Conservation (phyloP, 805 yeast species). For the Hanseniaspora osmophila region DNA sequence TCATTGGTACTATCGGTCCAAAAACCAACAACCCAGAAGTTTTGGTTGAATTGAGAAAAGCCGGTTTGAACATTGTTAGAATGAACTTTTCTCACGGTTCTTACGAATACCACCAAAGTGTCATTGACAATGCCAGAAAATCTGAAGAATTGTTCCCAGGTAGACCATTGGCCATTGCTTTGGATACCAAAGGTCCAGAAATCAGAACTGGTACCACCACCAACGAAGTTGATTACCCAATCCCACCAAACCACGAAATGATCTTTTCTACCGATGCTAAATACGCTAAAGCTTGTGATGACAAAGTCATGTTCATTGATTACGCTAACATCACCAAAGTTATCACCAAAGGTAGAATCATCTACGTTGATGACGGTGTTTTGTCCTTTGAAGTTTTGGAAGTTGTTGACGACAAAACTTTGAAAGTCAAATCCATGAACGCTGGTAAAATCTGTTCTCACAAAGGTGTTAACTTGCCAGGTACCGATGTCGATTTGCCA, state of each 20-base stretch:
- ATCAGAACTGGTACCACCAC: slow-evolving; percentile 95
- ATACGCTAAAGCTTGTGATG: slow-evolving; percentile 60
- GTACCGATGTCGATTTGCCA: slow-evolving; percentile 96
- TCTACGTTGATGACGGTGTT: slow-evolving; percentile 96
- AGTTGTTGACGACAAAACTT: slow-evolving; percentile 62
- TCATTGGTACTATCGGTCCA: slow-evolving; percentile 98
- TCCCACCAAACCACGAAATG: slow-evolving; percentile 79
- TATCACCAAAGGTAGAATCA: slow-evolving; percentile 72
- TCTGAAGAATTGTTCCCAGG: slow-evolving; percentile 84
- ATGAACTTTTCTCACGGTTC: slow-evolving; percentile 99
- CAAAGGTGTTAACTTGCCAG: slow-evolving; percentile 98
- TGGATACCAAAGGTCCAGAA: slow-evolving; percentile 99
- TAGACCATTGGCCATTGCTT: slow-evolving; percentile 95
- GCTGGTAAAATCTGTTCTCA: slow-evolving; percentile 93
- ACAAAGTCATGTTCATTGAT: slow-evolving; percentile 76
- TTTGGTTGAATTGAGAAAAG: slow-evolving; percentile 79
- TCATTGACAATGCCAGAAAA: slow-evolving; percentile 89
- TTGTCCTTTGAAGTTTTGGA: slow-evolving; percentile 85
- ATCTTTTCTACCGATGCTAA: slow-evolving; percentile 80
- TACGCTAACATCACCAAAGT: slow-evolving; percentile 95
- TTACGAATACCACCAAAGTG: slow-evolving; percentile 93
- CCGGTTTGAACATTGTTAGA: slow-evolving; percentile 94
- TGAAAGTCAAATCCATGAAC: slow-evolving; percentile 80
- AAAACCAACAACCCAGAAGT: slow-evolving; percentile 84
- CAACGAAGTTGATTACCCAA: slow-evolving; percentile 68